Evolutionary conservation across 1,139 yeast genomes (phyloP).

Genomic region (Hemisphaericaspora xylanilytica): DNA sequence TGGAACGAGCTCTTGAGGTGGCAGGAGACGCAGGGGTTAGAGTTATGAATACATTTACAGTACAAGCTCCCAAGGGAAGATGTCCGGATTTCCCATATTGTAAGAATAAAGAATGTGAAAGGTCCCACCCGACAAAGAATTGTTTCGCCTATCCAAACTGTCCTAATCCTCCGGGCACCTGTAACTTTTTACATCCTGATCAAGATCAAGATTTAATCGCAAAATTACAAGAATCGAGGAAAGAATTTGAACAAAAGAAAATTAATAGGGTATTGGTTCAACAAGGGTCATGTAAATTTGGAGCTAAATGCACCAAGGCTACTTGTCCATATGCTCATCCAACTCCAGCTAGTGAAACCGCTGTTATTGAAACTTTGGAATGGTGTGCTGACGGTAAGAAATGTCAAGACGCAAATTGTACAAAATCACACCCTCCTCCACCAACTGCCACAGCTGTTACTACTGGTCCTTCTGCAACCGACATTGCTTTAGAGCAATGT

Average conservation of each 20-base stretch:
- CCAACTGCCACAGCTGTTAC: constrained; percentile 25
- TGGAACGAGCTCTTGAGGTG: constrained; percentile 38
- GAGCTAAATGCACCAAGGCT: constrained; percentile 69
- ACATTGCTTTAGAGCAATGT: constrained; percentile 72
- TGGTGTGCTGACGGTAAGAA: constrained; percentile 76
- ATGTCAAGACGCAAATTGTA: constrained; percentile 62
- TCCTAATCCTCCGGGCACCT: constrained; percentile 76
- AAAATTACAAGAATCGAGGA: constrained; percentile 58
- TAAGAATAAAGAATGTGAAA: constrained; percentile 61
- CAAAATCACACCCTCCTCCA: constrained; percentile 80
- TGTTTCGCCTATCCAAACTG: constrained; percentile 82
- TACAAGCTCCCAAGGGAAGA: constrained; percentile 57
- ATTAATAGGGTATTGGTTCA: constrained; percentile 19
- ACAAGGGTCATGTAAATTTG: constrained; percentile 63
- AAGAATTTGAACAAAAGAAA: constrained; percentile 46
- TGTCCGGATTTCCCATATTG: constrained; percentile 82
- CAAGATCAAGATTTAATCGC: constrained; percentile 74
- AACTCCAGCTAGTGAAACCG: constrained; percentile 76
- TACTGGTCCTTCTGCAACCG: constrained; percentile 31
- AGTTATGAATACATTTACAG: constrained; percentile 21
- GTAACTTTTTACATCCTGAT: constrained; percentile 79
- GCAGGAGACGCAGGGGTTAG: constrained; percentile 4
- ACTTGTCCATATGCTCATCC: constrained; percentile 89
- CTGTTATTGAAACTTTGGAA: constrained; percentile 62
- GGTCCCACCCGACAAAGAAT: constrained; percentile 74